These are phyloP conservation scores for Nicotiana undulata DNA, from an alignment of 257 asterid genomes.

Conservation along the genomic window DNA sequence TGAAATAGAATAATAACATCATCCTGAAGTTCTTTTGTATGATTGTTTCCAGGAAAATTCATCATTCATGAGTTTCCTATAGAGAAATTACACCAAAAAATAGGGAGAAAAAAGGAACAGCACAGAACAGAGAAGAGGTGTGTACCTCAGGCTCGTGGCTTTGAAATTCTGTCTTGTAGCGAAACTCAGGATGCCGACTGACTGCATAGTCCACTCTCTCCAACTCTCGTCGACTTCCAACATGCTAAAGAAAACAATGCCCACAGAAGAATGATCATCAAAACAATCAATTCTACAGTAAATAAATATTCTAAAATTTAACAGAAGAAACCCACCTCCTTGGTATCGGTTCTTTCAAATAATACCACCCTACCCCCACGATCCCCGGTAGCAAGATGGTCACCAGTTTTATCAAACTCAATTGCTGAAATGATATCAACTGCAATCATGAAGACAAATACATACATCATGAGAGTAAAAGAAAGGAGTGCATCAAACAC, in stretches of 20 bases:
- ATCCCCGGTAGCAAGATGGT: conserved; percentile 62
- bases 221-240: conserved; percentile 68
- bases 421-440: conserved; percentile 82
- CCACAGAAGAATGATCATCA: neutral
- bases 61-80: neutral
- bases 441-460: conserved; percentile 19
- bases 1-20: neutral
- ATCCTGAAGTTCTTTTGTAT: neutral
- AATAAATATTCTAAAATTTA: neutral
- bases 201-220: conserved; percentile 67
- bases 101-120: neutral
- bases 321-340: conserved; percentile 33
- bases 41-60: neutral
- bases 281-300: neutral
- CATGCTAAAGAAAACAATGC: conserved; percentile 37
- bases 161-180: conserved; percentile 95
- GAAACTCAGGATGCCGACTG: conserved; percentile 85
- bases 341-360: conserved; percentile 45
- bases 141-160: conserved; percentile 99
- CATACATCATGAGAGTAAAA: neutral
- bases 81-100: neutral
- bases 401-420: conserved; percentile 55
- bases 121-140: conserved; percentile 6
- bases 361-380: conserved; percentile 62
- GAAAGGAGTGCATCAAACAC: neutral